phyloP scores from a whole-genome alignment of 768 basidiomycete species.

The Amanita exitialis region DNA sequence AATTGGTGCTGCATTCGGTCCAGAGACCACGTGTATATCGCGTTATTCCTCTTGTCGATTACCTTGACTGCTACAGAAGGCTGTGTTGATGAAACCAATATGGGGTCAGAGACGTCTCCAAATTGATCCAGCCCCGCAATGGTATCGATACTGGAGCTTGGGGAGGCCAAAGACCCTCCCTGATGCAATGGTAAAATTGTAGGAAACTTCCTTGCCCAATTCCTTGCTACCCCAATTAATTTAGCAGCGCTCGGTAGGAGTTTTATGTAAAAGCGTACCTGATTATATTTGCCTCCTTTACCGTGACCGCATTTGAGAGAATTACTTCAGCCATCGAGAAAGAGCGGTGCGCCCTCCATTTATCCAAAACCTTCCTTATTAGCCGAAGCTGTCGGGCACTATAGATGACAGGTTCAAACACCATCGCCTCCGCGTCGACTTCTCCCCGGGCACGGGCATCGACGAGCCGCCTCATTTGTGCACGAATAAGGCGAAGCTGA shows the following conservation, averaged over 20 bases:
- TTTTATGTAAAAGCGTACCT: slow-evolving; percentile 35
- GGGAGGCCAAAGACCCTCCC: slow-evolving; percentile 67
- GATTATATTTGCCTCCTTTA: slow-evolving; percentile 94
- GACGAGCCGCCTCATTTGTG: slow-evolving; percentile 74
- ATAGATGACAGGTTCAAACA: slow-evolving; percentile 78
- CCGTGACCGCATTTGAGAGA: slow-evolving; percentile 69
- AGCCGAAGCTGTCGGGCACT: slow-evolving; percentile 72
- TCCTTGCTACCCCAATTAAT: slow-evolving; percentile 50
- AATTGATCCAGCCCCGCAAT: slow-evolving; percentile 86
- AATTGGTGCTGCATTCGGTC: slow-evolving; percentile 83
- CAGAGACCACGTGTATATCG: slow-evolving; percentile 88
- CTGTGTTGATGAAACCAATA: slow-evolving; percentile 60
- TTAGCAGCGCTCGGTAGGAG: not conserved
- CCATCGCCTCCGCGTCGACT: slow-evolving; percentile 45
- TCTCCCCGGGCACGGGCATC: slow-evolving; percentile 75
- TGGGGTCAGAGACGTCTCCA: slow-evolving; percentile 85
- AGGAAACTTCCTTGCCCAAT: slow-evolving; percentile 77
- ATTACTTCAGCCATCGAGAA: slow-evolving; percentile 92
- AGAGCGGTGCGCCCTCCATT: slow-evolving; percentile 76
- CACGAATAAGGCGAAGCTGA: slow-evolving; percentile 70
- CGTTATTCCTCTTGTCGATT: slow-evolving; percentile 77
- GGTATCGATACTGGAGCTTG: slow-evolving; percentile 75
- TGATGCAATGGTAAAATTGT: slow-evolving; percentile 92
- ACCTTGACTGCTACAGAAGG: slow-evolving; percentile 88
- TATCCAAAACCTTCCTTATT: slow-evolving; percentile 73